A percentile compares a stretch with the other conserved stretches of the same genome.
Evolutionary conservation across 495 filamentous ascomycete species (phyloP).

Genomic region (Penicillium atrosanguineum): DNA sequence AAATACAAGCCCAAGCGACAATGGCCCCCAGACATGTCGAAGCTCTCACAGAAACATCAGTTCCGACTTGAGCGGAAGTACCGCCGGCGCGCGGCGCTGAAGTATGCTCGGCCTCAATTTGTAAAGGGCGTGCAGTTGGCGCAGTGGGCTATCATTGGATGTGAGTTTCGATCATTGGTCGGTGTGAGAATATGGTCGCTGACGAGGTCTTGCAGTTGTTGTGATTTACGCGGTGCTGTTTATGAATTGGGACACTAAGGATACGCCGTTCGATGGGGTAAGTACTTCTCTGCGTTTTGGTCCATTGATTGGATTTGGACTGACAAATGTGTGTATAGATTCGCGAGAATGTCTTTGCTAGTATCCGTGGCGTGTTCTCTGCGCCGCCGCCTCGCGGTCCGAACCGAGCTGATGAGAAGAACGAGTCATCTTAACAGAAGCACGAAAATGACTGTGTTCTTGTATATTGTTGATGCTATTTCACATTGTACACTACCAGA

Average conservation of each 20-base stretch:
- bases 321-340: constrained; percentile 22
- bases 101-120: constrained; percentile 71
- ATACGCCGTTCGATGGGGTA: constrained; percentile 59
- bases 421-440: background rate
- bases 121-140: constrained; percentile 66
- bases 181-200: background rate
- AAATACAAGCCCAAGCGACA: constrained; percentile 75
- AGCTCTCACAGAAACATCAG: constrained; percentile 77
- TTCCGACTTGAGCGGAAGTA: constrained; percentile 67
- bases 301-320: background rate
- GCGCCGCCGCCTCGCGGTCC: constrained; percentile 33
- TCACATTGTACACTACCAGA: constrained; percentile 9
- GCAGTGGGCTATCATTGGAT: constrained; percentile 63
- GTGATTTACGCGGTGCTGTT: constrained; percentile 72
- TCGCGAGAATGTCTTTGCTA: constrained; percentile 37
- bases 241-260: constrained; percentile 68
- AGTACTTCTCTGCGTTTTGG: constrained; percentile 11
- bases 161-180: constrained; percentile 44
- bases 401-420: constrained; percentile 23
- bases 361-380: constrained; percentile 34
- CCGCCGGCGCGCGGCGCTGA: constrained; percentile 66
- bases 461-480: constrained; percentile 6
- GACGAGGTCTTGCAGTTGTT: constrained; percentile 50
- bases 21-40: constrained; percentile 91
- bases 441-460: background rate